Percentiles rank a stretch among this genome's conserved stretches.
These are phyloP conservation scores for Rauvolfia tetraphylla DNA, from an alignment of 257 asterid genomes.

Conservation along the genomic window DNA sequence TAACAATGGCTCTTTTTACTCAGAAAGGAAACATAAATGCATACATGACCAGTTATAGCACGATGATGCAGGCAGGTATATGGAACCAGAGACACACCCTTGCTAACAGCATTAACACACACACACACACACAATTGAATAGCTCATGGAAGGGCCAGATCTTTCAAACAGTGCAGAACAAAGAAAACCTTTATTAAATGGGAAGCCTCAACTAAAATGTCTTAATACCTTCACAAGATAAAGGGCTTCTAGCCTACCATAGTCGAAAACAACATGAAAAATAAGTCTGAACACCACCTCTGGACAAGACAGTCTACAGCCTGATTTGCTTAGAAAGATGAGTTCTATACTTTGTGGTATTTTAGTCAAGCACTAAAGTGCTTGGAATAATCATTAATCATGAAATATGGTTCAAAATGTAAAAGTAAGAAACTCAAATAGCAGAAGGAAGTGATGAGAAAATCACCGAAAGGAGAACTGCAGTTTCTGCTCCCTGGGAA, in stretches of 20 bases:
- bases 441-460: constrained; percentile 5
- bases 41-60: background rate
- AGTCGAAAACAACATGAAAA: background rate
- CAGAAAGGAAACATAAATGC: background rate
- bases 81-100: background rate
- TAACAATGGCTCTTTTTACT: background rate
- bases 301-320: background rate
- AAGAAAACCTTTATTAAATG: background rate
- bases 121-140: background rate
- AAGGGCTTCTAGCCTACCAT: background rate
- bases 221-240: background rate
- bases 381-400: background rate
- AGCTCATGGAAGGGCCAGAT: background rate
- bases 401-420: background rate
- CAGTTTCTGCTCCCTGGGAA: constrained; percentile 94
- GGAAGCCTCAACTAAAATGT: background rate
- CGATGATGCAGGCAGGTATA: background rate
- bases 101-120: background rate
- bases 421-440: background rate
- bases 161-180: background rate
- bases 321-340: background rate
- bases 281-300: background rate
- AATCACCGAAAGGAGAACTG: constrained; percentile 91
- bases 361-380: background rate
- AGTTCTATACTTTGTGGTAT: background rate